These are phyloP conservation scores for Epichloe brachyelytri DNA, from an alignment of 2,329 filamentous ascomycete species.

Conservation along the genomic window DNA sequence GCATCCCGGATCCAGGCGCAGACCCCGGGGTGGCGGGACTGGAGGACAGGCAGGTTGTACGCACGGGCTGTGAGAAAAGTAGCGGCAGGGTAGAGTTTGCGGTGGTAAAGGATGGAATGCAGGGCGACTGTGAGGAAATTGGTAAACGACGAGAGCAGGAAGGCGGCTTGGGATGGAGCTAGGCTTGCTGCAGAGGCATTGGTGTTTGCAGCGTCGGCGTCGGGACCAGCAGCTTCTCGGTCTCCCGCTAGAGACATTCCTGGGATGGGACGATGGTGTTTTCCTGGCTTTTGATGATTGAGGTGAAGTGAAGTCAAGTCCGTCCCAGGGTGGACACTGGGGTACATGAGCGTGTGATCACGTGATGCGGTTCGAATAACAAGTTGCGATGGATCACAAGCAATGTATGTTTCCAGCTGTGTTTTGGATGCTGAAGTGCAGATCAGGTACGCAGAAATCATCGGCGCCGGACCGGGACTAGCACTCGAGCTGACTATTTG, in stretches of 20 bases:
- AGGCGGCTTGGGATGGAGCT: conserved; percentile 21
- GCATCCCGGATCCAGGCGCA: conserved; percentile 79
- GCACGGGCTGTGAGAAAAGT: conserved; percentile 71
- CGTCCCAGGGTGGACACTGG: too few species aligned
- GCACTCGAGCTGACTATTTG: neutral
- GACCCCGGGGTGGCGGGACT: conserved; percentile 74
- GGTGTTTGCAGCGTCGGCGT: neutral
- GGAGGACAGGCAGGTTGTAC: conserved; percentile 73
- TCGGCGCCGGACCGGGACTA: neutral
- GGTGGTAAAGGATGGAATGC: conserved; percentile 77
- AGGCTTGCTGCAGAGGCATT: conserved; percentile 13
- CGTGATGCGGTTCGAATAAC: neutral
- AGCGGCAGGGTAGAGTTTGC: conserved; percentile 60
- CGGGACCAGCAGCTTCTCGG: neutral
- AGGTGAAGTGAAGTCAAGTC: too few species aligned
- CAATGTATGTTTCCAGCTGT: too few species aligned
- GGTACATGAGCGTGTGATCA: neutral
- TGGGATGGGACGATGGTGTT: neutral
- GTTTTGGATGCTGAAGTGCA: neutral
- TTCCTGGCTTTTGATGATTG: too few species aligned
- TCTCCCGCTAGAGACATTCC: neutral
- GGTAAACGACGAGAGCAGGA: conserved; percentile 55
- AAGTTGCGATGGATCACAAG: too few species aligned
- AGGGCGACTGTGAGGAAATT: conserved; percentile 72
- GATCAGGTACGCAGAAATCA: neutral